A percentile compares a stretch with the other conserved stretches of the same genome.
These are phyloP conservation scores for Leccinum rimulosum DNA, from an alignment of 768 basidiomycete genomes.

Conservation along the genomic window DNA sequence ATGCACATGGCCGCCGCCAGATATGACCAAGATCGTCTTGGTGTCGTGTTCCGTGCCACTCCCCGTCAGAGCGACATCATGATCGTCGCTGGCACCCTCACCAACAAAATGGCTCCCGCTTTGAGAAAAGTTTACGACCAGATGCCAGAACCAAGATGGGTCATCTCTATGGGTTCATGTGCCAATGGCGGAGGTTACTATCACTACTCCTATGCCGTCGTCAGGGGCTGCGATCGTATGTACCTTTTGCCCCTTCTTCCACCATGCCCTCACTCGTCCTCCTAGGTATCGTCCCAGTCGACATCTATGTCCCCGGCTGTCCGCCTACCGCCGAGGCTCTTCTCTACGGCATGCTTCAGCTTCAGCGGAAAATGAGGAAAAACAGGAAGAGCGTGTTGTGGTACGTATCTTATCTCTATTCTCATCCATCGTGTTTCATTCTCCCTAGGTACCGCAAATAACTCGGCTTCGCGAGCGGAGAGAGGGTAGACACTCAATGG, in stretches of 20 bases:
- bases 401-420: constrained; percentile 39
- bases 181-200: constrained; percentile 98
- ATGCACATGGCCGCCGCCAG: constrained; percentile 99
- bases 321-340: constrained; percentile 96
- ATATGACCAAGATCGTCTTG: constrained; percentile 97
- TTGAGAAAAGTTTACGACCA: constrained; percentile 96
- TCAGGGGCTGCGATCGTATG: constrained; percentile 95
- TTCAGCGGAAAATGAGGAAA: constrained; percentile 94
- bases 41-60: constrained; percentile 98
- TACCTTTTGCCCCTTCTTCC: constrained; percentile 15
- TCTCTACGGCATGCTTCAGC: constrained; percentile 93
- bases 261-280: constrained; percentile 8
- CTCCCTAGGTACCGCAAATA: constrained; percentile 29
- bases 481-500: constrained; percentile 4
- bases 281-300: constrained; percentile 94
- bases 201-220: constrained; percentile 98
- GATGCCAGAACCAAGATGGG: constrained; percentile 99
- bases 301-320: constrained; percentile 97
- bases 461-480: not conserved
- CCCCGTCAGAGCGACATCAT: constrained; percentile 97
- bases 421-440: not conserved
- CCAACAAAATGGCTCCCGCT: constrained; percentile 99
- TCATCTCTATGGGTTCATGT: constrained; percentile 99
- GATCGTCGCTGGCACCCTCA: constrained; percentile 98
- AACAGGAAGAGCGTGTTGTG: constrained; percentile 85